These are phyloP conservation scores for Thraustotheca clavata DNA, from an alignment of 352 stramenopile genomes.

Conservation along the genomic window DNA sequence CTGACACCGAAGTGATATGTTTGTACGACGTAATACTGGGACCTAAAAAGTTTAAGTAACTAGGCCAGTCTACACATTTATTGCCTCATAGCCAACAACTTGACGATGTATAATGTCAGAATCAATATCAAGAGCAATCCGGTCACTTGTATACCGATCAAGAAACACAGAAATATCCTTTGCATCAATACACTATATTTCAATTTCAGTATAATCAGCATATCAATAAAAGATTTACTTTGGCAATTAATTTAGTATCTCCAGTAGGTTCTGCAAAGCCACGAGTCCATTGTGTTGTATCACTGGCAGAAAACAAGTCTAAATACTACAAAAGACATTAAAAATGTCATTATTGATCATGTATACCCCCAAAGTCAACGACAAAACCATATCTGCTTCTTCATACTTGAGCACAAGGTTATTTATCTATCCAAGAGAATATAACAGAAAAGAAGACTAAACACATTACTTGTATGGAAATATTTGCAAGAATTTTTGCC, in stretches of 20 bases:
- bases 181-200: constrained; percentile 40
- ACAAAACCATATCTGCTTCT: constrained; percentile 79
- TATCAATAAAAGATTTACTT: constrained; percentile 28
- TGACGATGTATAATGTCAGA: constrained; percentile 43
- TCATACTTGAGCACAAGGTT: constrained; percentile 87
- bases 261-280: constrained; percentile 59
- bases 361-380: constrained; percentile 64
- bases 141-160: constrained; percentile 66
- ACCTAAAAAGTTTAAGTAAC: constrained; percentile 22
- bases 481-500: constrained; percentile 73
- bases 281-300: constrained; percentile 42
- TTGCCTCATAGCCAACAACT: constrained; percentile 60
- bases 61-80: background rate
- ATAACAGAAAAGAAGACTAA: background rate
- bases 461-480: constrained; percentile 52
- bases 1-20: constrained; percentile 36
- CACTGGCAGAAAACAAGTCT: constrained; percentile 65
- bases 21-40: constrained; percentile 62
- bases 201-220: constrained; percentile 6
- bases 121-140: constrained; percentile 26
- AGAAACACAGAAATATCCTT: constrained; percentile 80
- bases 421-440: constrained; percentile 39
- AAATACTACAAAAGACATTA: constrained; percentile 34
- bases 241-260: constrained; percentile 40
- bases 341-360: background rate